Conservation (phyloP, 2,329 filamentous ascomycete genomes). For the Epichloe coenophiala region DNA sequence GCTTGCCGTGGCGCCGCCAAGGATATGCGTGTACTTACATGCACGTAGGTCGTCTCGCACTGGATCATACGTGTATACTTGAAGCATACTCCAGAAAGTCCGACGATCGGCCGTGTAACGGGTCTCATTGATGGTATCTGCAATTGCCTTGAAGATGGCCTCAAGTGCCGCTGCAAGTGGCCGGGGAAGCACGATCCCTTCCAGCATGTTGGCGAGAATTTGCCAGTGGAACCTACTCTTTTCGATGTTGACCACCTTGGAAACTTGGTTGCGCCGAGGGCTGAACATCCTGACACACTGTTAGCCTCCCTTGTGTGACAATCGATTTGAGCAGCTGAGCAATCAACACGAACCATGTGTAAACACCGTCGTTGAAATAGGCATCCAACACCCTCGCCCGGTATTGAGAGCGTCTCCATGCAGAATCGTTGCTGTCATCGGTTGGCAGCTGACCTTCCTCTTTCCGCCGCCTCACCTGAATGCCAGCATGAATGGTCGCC, state of each 20-base stretch:
- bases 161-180: not conserved
- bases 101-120: accelerated
- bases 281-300: not conserved
- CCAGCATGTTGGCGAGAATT: not conserved
- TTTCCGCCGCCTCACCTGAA: not conserved
- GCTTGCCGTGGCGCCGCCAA: not conserved
- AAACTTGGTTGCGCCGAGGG: not conserved
- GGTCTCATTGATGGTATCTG: not conserved
- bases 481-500: not conserved
- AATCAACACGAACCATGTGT: not conserved
- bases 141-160: not conserved
- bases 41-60: not conserved
- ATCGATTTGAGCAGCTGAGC: not conserved
- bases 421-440: not conserved
- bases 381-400: not conserved
- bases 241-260: not conserved
- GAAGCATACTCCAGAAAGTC: not conserved
- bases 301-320: not conserved
- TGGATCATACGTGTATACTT: not conserved
- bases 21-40: not conserved
- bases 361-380: not conserved
- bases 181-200: not conserved
- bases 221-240: not conserved
- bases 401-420: not conserved
- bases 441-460: not conserved